These are phyloP conservation scores for Teratosphaeriaceae sp. DNA, from an alignment of 2,329 filamentous ascomycete species.

Conservation along the genomic window DNA sequence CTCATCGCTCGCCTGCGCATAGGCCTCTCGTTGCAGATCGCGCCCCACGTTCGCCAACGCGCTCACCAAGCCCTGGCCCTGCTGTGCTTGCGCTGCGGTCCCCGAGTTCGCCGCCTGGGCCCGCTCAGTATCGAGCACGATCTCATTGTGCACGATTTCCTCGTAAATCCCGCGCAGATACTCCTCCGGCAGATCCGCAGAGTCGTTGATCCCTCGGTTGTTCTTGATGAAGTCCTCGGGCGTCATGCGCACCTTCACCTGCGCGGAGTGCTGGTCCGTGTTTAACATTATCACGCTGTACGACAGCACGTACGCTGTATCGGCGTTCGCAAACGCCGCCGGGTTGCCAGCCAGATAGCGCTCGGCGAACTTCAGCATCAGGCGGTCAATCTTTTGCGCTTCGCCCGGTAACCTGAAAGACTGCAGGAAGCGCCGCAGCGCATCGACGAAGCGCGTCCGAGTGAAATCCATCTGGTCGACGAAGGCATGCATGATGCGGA, in stretches of 20 bases:
- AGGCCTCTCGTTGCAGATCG: slow-evolving; percentile 86
- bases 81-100: slow-evolving; percentile 46
- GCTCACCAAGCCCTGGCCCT: slow-evolving; percentile 33
- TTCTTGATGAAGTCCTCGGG: slow-evolving; percentile 99
- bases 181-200: slow-evolving; percentile 84
- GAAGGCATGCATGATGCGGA: slow-evolving; percentile 97
- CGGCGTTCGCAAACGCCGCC: slow-evolving; percentile 95
- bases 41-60: slow-evolving; percentile 87
- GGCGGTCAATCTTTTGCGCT: slow-evolving; percentile 97
- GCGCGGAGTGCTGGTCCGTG: slow-evolving; percentile 87
- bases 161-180: slow-evolving; percentile 87
- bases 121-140: slow-evolving; percentile 87
- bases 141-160: slow-evolving; percentile 86
- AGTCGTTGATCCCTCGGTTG: slow-evolving; percentile 97
- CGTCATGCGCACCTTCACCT: slow-evolving; percentile 83
- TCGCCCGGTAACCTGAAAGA: slow-evolving; percentile 92
- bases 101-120: slow-evolving; percentile 81
- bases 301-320: slow-evolving; percentile 91
- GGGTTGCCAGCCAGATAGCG: slow-evolving; percentile 92
- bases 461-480: slow-evolving; percentile 93
- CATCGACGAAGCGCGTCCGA: slow-evolving; percentile 86
- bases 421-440: slow-evolving; percentile 84
- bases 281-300: slow-evolving; percentile 98
- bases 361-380: slow-evolving; percentile 98
- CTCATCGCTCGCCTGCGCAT: slow-evolving; percentile 90